Conservation (phyloP, 768 basidiomycete genomes). For the Amanita pseudoporphyria region DNA sequence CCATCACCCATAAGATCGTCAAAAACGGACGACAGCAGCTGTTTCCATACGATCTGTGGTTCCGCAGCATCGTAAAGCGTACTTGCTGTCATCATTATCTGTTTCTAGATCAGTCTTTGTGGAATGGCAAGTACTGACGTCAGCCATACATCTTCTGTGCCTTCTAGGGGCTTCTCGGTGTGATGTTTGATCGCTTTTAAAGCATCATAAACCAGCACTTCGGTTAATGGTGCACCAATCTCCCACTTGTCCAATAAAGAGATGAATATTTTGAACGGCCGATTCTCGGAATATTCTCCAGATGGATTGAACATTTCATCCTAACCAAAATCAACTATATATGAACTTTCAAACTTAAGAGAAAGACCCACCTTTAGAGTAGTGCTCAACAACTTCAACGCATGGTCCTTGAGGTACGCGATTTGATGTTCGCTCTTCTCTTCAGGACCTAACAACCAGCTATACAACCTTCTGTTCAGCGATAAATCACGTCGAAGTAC, state of each 20-base stretch:
- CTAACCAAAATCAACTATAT: constrained; percentile 23
- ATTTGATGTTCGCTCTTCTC: constrained; percentile 73
- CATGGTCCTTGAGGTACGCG: constrained; percentile 56
- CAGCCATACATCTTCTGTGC: constrained; percentile 49
- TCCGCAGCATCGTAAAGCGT: constrained; percentile 92
- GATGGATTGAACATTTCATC: constrained; percentile 70
- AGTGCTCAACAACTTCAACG: constrained; percentile 57
- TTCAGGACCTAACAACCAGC: constrained; percentile 83
- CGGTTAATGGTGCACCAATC: constrained; percentile 75
- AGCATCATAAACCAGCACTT: constrained; percentile 68
- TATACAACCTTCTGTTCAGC: constrained; percentile 84
- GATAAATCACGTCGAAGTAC: constrained; percentile 90
- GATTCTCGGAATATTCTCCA: constrained; percentile 63
- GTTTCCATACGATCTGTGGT: constrained; percentile 80
- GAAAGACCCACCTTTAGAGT: constrained; percentile 51
- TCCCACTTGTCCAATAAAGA: constrained; percentile 97
- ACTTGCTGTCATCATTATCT: constrained; percentile 77
- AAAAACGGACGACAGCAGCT: constrained; percentile 51
- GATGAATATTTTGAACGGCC: constrained; percentile 94
- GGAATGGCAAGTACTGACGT: background rate
- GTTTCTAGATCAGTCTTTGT: background rate
- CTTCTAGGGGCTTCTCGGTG: constrained; percentile 41
- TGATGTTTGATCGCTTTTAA: constrained; percentile 61
- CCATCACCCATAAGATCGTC: constrained; percentile 40
- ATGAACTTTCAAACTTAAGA: background rate